Percentiles rank a stretch among this genome's conserved stretches.
These are phyloP conservation scores for Podospora anserina DNA, from an alignment of 495 filamentous ascomycete genomes.

Conservation along the genomic window DNA sequence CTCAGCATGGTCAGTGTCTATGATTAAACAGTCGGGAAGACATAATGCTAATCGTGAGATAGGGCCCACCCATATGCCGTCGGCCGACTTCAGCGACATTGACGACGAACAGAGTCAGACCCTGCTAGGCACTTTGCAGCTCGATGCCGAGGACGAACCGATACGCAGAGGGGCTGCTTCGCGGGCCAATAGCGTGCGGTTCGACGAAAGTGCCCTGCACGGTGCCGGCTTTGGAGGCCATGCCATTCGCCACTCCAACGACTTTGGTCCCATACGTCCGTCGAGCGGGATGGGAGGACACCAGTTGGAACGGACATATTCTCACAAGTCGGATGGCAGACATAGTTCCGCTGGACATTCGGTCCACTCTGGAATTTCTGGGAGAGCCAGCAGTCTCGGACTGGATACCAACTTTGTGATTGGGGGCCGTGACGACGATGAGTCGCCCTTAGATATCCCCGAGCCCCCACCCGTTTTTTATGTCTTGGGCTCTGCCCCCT, in stretches of 20 bases:
- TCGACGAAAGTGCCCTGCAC: conserved; percentile 93
- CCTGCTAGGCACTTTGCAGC: conserved; percentile 68
- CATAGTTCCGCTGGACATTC: conserved; percentile 84
- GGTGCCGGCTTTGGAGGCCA: conserved; percentile 79
- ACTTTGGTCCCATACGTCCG: conserved; percentile 72
- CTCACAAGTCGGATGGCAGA: conserved; percentile 94
- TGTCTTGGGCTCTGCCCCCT: conserved; percentile 79
- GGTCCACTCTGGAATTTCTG: conserved; percentile 61
- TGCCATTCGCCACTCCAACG: conserved; percentile 71
- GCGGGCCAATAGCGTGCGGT: conserved; percentile 95
- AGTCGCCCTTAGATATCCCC: conserved; percentile 61
- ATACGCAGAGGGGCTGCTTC: conserved; percentile 76
- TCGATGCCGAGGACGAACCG: conserved; percentile 81
- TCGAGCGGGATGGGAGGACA: conserved; percentile 79
- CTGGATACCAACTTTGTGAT: conserved; percentile 69
- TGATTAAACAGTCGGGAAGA: conserved; percentile 1
- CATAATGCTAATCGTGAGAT: conserved; percentile 27
- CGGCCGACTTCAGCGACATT: conserved; percentile 64
- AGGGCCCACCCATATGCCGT: conserved; percentile 73
- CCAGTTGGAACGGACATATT: conserved; percentile 76
- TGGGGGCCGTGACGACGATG: conserved; percentile 57
- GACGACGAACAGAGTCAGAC: conserved; percentile 76
- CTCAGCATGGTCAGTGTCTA: conserved; percentile 68
- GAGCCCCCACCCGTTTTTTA: conserved; percentile 80
- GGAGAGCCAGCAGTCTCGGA: conserved; percentile 77